A percentile compares a stretch with the other conserved stretches of the same genome.
phyloP scores from a whole-genome alignment of 2,329 filamentous ascomycete species.

The Penicillium janthinellum region DNA sequence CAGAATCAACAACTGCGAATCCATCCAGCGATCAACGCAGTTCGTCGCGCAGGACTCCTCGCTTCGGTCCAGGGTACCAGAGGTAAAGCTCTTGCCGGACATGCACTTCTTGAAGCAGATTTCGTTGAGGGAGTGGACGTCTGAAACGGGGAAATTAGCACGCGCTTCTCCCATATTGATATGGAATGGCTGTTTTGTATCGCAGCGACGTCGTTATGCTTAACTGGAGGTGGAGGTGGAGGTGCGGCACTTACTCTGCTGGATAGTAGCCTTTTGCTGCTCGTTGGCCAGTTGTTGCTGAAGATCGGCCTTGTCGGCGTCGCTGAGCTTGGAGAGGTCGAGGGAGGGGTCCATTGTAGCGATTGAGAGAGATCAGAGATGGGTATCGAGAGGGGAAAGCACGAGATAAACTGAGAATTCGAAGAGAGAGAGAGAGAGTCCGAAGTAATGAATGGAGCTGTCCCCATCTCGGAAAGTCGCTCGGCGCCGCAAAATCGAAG shows the following conservation, averaged over 20 bases:
- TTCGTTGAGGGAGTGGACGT: constrained; percentile 69
- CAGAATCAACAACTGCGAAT: constrained; percentile 82
- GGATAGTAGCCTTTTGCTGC: constrained; percentile 71
- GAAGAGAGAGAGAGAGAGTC: neutral
- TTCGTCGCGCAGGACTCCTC: constrained; percentile 87
- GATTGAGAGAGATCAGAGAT: neutral
- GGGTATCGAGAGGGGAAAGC: neutral
- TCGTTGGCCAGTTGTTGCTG: constrained; percentile 84
- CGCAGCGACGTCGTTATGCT: neutral
- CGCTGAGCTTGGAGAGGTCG: constrained; percentile 74
- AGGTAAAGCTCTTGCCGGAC: constrained; percentile 66
- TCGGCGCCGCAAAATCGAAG: constrained; percentile 25
- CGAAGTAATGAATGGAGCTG: neutral
- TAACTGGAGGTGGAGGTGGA: no score
- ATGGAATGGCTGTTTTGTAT: neutral
- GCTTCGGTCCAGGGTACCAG: constrained; percentile 68
- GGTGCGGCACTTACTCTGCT: constrained; percentile 40
- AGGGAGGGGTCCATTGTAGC: constrained; percentile 45
- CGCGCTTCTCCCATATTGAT: no score
- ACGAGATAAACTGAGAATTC: neutral
- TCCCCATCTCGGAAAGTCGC: constrained; percentile 1
- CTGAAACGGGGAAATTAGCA: constrained; percentile 39
- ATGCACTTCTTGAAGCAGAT: constrained; percentile 96
- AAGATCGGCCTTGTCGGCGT: constrained; percentile 82
- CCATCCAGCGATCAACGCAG: constrained; percentile 92